Percentiles rank a stretch among this genome's conserved stretches.
phyloP scores from a whole-genome alignment of 768 basidiomycete genomes.

The Boletus fagicola region DNA sequence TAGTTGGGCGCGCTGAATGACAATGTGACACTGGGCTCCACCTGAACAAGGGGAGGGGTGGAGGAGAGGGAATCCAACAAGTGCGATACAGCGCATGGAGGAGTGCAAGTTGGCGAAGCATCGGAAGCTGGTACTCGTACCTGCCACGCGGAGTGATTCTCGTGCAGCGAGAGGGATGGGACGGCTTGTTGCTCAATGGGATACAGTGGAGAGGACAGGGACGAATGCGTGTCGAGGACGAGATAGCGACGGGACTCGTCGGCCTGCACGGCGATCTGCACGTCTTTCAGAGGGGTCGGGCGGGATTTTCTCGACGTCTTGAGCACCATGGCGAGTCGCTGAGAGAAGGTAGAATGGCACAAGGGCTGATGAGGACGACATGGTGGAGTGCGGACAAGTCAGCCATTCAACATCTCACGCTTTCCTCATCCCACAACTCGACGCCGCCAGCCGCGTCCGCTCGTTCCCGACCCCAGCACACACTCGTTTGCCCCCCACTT shows the following conservation, averaged over 20 bases:
- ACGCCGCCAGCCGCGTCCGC: background rate
- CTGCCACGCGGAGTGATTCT: background rate
- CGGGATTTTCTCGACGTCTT: constrained; percentile 2
- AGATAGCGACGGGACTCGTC: constrained; percentile 12
- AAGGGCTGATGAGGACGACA: background rate
- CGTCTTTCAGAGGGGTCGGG: constrained; percentile 16
- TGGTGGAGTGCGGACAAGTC: constrained; percentile 10
- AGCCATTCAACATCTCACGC: constrained; percentile 21
- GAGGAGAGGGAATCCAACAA: constrained; percentile 4
- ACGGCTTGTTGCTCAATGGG: constrained; percentile 1
- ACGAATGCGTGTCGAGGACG: constrained; percentile 8
- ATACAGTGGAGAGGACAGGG: constrained; percentile 1
- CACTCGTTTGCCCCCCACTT: background rate
- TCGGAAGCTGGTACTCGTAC: background rate
- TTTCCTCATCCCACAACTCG: background rate
- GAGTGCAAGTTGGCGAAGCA: background rate
- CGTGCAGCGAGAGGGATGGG: background rate
- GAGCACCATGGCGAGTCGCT: constrained; percentile 2
- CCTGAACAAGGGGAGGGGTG: background rate
- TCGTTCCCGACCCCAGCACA: background rate
- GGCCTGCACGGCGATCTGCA: constrained; percentile 19
- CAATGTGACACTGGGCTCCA: background rate
- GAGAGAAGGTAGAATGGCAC: background rate
- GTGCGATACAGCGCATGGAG: constrained; percentile 6
- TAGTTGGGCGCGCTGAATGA: background rate